phyloP scores from a whole-genome alignment of 371 early-diverging fungal genomes.

The Amoeboaphelidium occidentale region DNA sequence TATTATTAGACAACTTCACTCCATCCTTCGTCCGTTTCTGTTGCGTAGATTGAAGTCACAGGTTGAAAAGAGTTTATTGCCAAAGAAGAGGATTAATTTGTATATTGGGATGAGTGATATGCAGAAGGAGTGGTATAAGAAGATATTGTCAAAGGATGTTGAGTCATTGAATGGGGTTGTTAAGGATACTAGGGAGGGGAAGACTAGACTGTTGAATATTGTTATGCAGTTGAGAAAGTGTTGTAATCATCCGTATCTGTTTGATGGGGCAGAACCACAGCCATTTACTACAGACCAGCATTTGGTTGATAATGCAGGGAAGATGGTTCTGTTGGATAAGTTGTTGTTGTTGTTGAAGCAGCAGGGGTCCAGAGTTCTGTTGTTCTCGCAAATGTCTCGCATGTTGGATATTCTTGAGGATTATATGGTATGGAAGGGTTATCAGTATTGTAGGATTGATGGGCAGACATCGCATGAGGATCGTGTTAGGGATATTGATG shows the following conservation, averaged over 20 bases:
- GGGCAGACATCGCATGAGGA: slow-evolving; percentile 89
- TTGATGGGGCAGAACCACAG: slow-evolving; percentile 78
- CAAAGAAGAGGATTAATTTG: slow-evolving; percentile 88
- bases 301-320: slow-evolving; percentile 85
- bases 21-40: slow-evolving; percentile 76
- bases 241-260: slow-evolving; percentile 94
- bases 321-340: slow-evolving; percentile 87
- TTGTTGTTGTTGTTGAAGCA: slow-evolving; percentile 54
- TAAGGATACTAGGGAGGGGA: slow-evolving; percentile 27
- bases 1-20: slow-evolving; percentile 16
- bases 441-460: slow-evolving; percentile 93
- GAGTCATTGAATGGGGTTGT: slow-evolving; percentile 64
- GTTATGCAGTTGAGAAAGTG: slow-evolving; percentile 99
- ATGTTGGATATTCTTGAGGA: slow-evolving; percentile 97
- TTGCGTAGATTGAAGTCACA: slow-evolving; percentile 94
- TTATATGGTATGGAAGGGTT: slow-evolving; percentile 74
- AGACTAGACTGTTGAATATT: slow-evolving; percentile 82
- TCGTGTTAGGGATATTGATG: slow-evolving; percentile 75
- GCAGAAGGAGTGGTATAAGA: slow-evolving; percentile 94
- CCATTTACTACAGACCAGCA: slow-evolving; percentile 95
- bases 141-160: slow-evolving; percentile 90
- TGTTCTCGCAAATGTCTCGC: slow-evolving; percentile 94
- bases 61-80: slow-evolving; percentile 85
- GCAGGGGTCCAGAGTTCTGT: slow-evolving; percentile 82
- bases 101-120: slow-evolving; percentile 84